Evolutionary conservation across 2,329 filamentous ascomycete species (phyloP).

Genomic region (Beauveria sp.): DNA sequence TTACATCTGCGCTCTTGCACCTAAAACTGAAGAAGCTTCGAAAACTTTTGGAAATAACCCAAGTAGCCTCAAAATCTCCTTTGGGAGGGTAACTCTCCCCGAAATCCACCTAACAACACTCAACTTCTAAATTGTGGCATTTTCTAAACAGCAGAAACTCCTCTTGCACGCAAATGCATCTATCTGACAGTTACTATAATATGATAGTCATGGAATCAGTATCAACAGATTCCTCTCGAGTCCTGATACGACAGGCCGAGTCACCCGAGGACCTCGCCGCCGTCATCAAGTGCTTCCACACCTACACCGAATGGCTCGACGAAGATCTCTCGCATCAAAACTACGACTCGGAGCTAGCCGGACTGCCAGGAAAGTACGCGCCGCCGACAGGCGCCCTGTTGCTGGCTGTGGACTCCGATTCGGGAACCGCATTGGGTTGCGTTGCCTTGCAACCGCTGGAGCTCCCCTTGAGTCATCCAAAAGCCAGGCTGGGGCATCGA

Average conservation of each 20-base stretch:
- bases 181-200: not conserved
- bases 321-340: conserved; percentile 22
- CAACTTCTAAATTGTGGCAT: no score
- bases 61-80: not conserved
- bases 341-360: conserved; percentile 17
- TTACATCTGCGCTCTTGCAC: not conserved
- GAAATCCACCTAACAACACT: no score
- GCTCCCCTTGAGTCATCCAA: conserved; percentile 11
- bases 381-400: conserved; percentile 19
- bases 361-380: conserved; percentile 21
- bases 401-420: conserved; percentile 17
- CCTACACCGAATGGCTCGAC: conserved; percentile 20
- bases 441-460: conserved; percentile 19
- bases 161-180: not conserved
- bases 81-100: not conserved
- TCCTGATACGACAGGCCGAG: conserved; percentile 18
- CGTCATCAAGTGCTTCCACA: conserved; percentile 17
- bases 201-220: not conserved
- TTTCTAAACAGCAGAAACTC: no score
- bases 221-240: not conserved
- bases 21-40: not conserved
- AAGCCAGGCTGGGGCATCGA: not conserved
- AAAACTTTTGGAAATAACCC: not conserved
- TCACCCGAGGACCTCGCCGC: conserved; percentile 15
- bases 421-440: conserved; percentile 18